phyloP scores from a whole-genome alignment of 2,329 filamentous ascomycete genomes.

The Fusarium stilboides region DNA sequence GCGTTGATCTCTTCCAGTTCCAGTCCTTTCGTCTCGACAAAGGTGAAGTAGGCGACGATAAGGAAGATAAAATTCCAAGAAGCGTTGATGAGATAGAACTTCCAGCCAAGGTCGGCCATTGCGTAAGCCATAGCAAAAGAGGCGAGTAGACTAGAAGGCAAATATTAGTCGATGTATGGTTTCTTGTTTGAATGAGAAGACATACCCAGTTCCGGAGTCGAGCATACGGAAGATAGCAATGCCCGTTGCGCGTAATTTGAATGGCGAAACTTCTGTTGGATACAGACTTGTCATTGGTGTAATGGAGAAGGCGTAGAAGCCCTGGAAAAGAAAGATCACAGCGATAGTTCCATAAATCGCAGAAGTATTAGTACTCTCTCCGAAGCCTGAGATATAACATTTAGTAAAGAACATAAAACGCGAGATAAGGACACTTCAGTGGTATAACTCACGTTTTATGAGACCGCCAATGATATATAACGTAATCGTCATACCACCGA shows the following conservation, averaged over 20 bases:
- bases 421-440: rapidly evolving
- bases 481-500: conserved; percentile 1
- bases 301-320: conserved; percentile 6
- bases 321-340: conserved; percentile 5
- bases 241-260: conserved; percentile 5
- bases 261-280: conserved; percentile 1
- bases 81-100: conserved; percentile 13
- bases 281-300: conserved; percentile 12
- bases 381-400: not conserved
- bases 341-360: conserved; percentile 1
- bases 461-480: not conserved
- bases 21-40: not conserved
- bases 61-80: conserved; percentile 2
- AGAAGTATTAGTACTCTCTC: conserved; percentile 1
- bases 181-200: too few species aligned
- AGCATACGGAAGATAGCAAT: conserved; percentile 16
- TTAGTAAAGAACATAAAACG: not conserved
- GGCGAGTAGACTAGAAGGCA: not conserved
- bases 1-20: conserved; percentile 4
- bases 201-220: conserved; percentile 1
- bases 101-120: conserved; percentile 10
- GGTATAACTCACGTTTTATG: not conserved
- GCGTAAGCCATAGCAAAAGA: conserved; percentile 14
- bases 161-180: too few species aligned
- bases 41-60: not conserved